Evolutionary conservation across 1,284 basidiomycete species (phyloP).

Genomic region (Rhodotorula mucilaginosa): DNA sequence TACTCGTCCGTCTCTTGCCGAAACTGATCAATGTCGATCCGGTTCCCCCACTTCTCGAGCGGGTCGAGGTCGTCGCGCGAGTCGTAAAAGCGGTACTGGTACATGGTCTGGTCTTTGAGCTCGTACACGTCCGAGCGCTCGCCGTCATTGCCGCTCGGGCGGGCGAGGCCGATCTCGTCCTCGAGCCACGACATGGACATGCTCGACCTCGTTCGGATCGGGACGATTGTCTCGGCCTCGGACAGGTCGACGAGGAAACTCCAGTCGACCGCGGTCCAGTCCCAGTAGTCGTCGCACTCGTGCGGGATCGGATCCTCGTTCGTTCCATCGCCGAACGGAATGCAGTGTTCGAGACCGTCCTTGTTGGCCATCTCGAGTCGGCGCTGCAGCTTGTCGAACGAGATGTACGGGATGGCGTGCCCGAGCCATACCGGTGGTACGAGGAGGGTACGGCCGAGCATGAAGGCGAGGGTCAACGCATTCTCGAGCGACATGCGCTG

Average conservation of each 20-base stretch:
- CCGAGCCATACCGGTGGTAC: slow-evolving; percentile 69
- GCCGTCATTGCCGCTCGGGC: neutral
- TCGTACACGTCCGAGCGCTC: slow-evolving; percentile 52
- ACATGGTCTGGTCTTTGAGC: slow-evolving; percentile 59
- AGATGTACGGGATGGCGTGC: slow-evolving; percentile 62
- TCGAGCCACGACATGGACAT: slow-evolving; percentile 57
- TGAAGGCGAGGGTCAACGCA: slow-evolving; percentile 63
- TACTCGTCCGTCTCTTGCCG: slow-evolving; percentile 27
- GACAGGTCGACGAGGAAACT: slow-evolving; percentile 62
- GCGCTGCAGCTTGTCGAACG: slow-evolving; percentile 59
- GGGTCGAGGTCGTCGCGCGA: slow-evolving; percentile 48
- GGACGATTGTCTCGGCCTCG: slow-evolving; percentile 47
- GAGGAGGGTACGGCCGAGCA: slow-evolving; percentile 70
- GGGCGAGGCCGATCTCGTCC: slow-evolving; percentile 48
- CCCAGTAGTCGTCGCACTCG: slow-evolving; percentile 58
- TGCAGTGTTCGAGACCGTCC: slow-evolving; percentile 55
- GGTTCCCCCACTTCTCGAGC: slow-evolving; percentile 43
- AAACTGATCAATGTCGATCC: slow-evolving; percentile 42
- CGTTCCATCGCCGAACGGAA: slow-evolving; percentile 41
- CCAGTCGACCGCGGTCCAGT: slow-evolving; percentile 66
- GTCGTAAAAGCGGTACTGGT: slow-evolving; percentile 67
- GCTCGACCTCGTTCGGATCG: slow-evolving; percentile 55
- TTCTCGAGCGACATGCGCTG: slow-evolving; percentile 80
- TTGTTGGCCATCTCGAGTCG: slow-evolving; percentile 58
- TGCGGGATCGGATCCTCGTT: slow-evolving; percentile 34